phyloP scores from a whole-genome alignment of 805 yeast species.

The Nakazawaea wickerhamii region DNA sequence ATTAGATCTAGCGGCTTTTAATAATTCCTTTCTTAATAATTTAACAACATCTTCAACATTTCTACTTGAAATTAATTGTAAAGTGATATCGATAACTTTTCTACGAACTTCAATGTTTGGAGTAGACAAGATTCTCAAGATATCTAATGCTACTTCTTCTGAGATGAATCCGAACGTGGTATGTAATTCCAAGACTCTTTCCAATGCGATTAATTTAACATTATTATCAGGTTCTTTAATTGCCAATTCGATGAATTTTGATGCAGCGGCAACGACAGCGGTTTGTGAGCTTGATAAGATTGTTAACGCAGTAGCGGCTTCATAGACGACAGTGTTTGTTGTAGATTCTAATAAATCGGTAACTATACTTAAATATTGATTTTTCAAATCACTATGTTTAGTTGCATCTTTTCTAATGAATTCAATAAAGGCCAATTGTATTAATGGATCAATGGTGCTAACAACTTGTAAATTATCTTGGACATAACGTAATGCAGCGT shows the following conservation, averaged over 20 bases:
- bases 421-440: slow-evolving; percentile 87
- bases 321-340: slow-evolving; percentile 74
- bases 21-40: slow-evolving; percentile 85
- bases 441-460: slow-evolving; percentile 67
- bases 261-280: slow-evolving; percentile 72
- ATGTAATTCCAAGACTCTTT: slow-evolving; percentile 75
- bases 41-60: slow-evolving; percentile 93
- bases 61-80: slow-evolving; percentile 74
- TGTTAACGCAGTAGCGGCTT: slow-evolving; percentile 81
- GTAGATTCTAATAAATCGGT: slow-evolving; percentile 68
- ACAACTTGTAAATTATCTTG: slow-evolving; percentile 61
- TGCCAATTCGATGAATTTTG: slow-evolving; percentile 82
- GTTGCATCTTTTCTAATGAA: slow-evolving; percentile 82
- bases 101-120: slow-evolving; percentile 89
- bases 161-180: slow-evolving; percentile 59
- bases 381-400: slow-evolving; percentile 55
- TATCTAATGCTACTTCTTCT: slow-evolving; percentile 79
- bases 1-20: slow-evolving; percentile 59
- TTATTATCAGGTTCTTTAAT: slow-evolving; percentile 92
- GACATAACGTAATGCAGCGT: slow-evolving; percentile 75
- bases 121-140: slow-evolving; percentile 77
- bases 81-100: slow-evolving; percentile 80
- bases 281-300: slow-evolving; percentile 51
- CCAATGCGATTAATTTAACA: slow-evolving; percentile 87
- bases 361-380: slow-evolving; percentile 67